Evolutionary conservation across 441 rosid genomes (phyloP).

Genomic region (Arabidopsis hybrid): DNA sequence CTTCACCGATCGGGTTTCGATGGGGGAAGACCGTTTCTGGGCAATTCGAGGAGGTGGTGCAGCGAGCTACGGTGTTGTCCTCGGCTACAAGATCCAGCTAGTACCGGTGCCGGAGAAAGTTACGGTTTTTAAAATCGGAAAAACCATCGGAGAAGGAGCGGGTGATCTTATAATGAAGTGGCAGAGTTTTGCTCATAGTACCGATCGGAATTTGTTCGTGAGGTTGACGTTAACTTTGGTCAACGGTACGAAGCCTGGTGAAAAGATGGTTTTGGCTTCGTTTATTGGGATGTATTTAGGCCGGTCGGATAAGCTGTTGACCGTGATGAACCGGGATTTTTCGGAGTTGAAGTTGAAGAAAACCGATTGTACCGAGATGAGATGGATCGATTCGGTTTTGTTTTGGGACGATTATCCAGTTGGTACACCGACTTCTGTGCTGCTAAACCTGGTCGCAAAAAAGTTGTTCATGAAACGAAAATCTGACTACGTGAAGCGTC

Average conservation of each 20-base stretch:
- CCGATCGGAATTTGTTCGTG: slow-evolving; percentile 45
- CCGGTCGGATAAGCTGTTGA: slow-evolving; percentile 26
- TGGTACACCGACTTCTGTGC: slow-evolving; percentile 38
- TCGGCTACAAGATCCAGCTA: slow-evolving; percentile 49
- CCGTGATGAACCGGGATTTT: slow-evolving; percentile 38
- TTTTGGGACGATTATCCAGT: slow-evolving; percentile 38
- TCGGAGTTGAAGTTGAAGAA: slow-evolving; percentile 47
- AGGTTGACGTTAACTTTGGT: slow-evolving; percentile 34
- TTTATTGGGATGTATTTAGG: slow-evolving; percentile 49
- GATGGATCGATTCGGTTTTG: slow-evolving; percentile 52
- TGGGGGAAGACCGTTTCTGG: slow-evolving; percentile 61
- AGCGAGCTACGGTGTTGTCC: slow-evolving; percentile 50
- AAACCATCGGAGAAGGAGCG: slow-evolving; percentile 44
- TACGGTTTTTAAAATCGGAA: slow-evolving; percentile 39
- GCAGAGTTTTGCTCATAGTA: slow-evolving; percentile 47
- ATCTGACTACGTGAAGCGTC: slow-evolving; percentile 50
- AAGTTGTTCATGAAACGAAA: slow-evolving; percentile 46
- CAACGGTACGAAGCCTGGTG: slow-evolving; percentile 30
- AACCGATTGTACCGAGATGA: slow-evolving; percentile 48
- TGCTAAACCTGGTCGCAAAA: slow-evolving; percentile 16
- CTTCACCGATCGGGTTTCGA: slow-evolving; percentile 44
- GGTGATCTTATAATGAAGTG: slow-evolving; percentile 42
- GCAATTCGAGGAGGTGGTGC: slow-evolving; percentile 57
- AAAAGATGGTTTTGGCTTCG: slow-evolving; percentile 33
- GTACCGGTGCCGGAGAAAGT: slow-evolving; percentile 49